A percentile compares a stretch with the other conserved stretches of the same genome.
These are phyloP conservation scores for Aspergillus sp. DNA, from an alignment of 2,329 filamentous ascomycete genomes.

Conservation along the genomic window DNA sequence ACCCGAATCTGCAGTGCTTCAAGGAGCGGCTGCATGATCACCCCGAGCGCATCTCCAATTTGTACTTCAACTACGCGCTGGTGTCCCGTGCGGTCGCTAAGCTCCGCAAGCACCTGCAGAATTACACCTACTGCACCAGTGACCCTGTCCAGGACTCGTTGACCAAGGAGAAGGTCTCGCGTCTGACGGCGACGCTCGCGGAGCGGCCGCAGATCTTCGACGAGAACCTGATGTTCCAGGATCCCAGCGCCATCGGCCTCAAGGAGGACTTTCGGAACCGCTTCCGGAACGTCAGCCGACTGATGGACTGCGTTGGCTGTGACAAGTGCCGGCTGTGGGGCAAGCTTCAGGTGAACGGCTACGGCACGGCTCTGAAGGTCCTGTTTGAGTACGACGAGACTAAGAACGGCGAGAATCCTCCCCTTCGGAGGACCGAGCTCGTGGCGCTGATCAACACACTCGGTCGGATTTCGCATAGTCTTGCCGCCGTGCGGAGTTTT, in stretches of 20 bases:
- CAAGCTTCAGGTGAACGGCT: constrained; percentile 91
- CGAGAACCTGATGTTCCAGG: constrained; percentile 90
- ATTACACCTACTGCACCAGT: constrained; percentile 89
- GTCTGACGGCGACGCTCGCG: constrained; percentile 68
- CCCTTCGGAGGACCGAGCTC: constrained; percentile 82
- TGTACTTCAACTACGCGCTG: constrained; percentile 99
- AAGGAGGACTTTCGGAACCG: constrained; percentile 98
- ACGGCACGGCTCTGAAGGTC: constrained; percentile 91
- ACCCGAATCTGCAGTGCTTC: constrained; percentile 87
- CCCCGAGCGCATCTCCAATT: constrained; percentile 90
- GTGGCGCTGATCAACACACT: constrained; percentile 95
- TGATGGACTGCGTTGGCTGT: constrained; percentile 99
- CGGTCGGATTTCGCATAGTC: constrained; percentile 76
- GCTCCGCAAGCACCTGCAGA: constrained; percentile 73
- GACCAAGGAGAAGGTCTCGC: constrained; percentile 79
- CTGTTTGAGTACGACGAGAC: constrained; percentile 86
- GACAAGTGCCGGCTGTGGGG: constrained; percentile 99
- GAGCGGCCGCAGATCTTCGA: constrained; percentile 78
- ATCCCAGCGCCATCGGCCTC: constrained; percentile 62
- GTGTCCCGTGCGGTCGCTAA: constrained; percentile 88
- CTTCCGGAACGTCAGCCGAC: constrained; percentile 91
- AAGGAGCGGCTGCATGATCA: constrained; percentile 76
- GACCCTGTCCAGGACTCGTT: constrained; percentile 73
- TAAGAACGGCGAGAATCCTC: constrained; percentile 62
- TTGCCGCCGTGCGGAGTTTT: constrained; percentile 74